A percentile compares a stretch with the other conserved stretches of the same genome.
Evolutionary conservation across 805 yeast genomes (phyloP).

Genomic region (Debaryomyces castellii): DNA sequence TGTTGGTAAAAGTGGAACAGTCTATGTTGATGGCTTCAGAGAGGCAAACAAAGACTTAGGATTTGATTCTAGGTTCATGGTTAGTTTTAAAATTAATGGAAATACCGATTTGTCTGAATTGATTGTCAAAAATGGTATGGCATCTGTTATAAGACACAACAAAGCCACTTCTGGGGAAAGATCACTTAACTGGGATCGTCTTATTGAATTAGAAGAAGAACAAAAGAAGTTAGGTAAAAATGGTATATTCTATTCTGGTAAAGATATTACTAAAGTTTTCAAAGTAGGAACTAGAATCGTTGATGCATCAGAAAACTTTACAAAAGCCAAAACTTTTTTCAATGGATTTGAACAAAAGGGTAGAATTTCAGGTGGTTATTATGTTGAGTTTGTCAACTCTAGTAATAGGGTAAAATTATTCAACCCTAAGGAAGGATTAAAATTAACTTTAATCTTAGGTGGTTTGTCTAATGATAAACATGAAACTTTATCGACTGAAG

Average conservation of each 20-base stretch:
- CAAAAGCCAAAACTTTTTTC: slow-evolving; percentile 73
- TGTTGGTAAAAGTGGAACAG: slow-evolving; percentile 69
- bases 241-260: slow-evolving; percentile 58
- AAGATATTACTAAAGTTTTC: slow-evolving; percentile 42
- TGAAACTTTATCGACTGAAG: slow-evolving; percentile 45
- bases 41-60: slow-evolving; percentile 53
- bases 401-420: slow-evolving; percentile 65
- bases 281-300: slow-evolving; percentile 62
- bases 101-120: slow-evolving; percentile 60
- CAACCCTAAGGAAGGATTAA: slow-evolving; percentile 70
- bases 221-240: slow-evolving; percentile 52
- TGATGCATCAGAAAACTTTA: slow-evolving; percentile 74
- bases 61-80: slow-evolving; percentile 66
- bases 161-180: slow-evolving; percentile 67
- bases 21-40: slow-evolving; percentile 64
- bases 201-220: slow-evolving; percentile 65
- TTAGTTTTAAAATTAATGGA: slow-evolving; percentile 52
- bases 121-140: slow-evolving; percentile 66
- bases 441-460: slow-evolving; percentile 69
- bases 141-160: slow-evolving; percentile 75
- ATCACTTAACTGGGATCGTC: slow-evolving; percentile 74
- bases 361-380: slow-evolving; percentile 55
- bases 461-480: slow-evolving; percentile 54
- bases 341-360: slow-evolving; percentile 67
- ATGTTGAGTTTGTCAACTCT: slow-evolving; percentile 70